A percentile compares a stretch with the other conserved stretches of the same genome.
These are phyloP conservation scores for Sarcodon aspratus DNA, from an alignment of 768 basidiomycete species.

Conservation along the genomic window DNA sequence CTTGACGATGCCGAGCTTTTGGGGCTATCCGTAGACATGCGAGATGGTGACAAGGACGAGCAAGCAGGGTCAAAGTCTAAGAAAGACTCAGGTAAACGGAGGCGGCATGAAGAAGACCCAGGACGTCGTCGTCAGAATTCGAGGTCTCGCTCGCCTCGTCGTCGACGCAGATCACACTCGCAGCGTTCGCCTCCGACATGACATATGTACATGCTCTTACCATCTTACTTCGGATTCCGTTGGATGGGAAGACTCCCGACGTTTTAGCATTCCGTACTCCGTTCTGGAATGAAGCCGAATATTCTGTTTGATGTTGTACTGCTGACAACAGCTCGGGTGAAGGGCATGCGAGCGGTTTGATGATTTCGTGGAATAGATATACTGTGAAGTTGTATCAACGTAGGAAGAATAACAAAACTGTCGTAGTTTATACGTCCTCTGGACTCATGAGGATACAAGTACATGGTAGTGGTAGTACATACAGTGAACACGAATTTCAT, in stretches of 20 bases:
- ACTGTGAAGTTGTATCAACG: too few species aligned
- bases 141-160: constrained; percentile 18
- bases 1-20: not conserved
- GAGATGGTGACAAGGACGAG: not conserved
- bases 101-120: not conserved
- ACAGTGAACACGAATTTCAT: too few species aligned
- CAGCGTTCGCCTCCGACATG: not conserved
- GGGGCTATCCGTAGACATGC: not conserved
- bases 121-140: constrained; percentile 8
- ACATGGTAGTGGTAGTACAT: too few species aligned
- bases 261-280: not conserved
- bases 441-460: too few species aligned
- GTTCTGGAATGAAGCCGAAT: not conserved
- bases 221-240: not conserved
- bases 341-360: not conserved
- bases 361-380: too few species aligned
- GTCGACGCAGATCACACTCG: constrained; percentile 2
- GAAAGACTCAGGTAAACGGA: not conserved
- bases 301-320: not conserved
- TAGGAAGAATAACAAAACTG: too few species aligned
- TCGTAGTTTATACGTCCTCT: too few species aligned
- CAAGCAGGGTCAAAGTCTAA: not conserved
- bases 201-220: not conserved
- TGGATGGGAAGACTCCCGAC: not conserved
- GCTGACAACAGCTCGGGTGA: not conserved